These are phyloP conservation scores for Crithidia brevicula DNA, from an alignment of 208 protist genomes.

Conservation along the genomic window DNA sequence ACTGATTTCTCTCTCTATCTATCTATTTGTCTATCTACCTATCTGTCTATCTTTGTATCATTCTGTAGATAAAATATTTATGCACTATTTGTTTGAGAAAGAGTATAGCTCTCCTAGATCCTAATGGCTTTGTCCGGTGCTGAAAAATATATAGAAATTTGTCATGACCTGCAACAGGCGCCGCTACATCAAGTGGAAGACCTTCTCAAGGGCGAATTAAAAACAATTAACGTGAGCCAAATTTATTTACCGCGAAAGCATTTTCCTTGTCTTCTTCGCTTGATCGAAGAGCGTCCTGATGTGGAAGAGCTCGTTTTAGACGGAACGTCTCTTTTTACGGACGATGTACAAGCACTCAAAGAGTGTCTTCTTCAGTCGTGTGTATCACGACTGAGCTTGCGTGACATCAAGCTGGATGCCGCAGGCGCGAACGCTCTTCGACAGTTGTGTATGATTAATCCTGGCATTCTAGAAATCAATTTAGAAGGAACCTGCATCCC, in stretches of 20 bases:
- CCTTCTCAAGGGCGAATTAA: background rate
- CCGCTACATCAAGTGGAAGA: slow-evolving; percentile 23
- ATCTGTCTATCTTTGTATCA: too few relatives aligned
- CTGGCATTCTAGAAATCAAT: slow-evolving; percentile 37
- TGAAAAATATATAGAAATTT: slow-evolving; percentile 25
- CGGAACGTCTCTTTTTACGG: slow-evolving; percentile 32
- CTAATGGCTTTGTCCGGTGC: background rate
- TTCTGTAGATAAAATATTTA: too few relatives aligned
- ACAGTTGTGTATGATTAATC: slow-evolving; percentile 44
- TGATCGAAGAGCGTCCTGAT: slow-evolving; percentile 48
- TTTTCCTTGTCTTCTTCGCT: slow-evolving; percentile 39
- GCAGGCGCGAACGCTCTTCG: slow-evolving; percentile 31
- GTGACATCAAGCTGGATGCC: slow-evolving; percentile 39
- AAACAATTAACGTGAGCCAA: slow-evolving; percentile 35
- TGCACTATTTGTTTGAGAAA: too few relatives aligned
- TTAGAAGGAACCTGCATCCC: slow-evolving; percentile 42
- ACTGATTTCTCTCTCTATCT: too few relatives aligned
- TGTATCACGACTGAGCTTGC: slow-evolving; percentile 47
- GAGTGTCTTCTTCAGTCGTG: slow-evolving; percentile 36
- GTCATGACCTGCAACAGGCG: slow-evolving; percentile 1
- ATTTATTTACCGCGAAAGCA: slow-evolving; percentile 54
- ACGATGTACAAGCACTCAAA: slow-evolving; percentile 42
- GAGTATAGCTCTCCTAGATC: too few relatives aligned
- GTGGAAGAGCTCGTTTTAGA: slow-evolving; percentile 59
- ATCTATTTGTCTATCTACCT: too few relatives aligned